These are phyloP conservation scores for Paradendryphiella salina DNA, from an alignment of 2,329 filamentous ascomycete genomes.

Conservation along the genomic window DNA sequence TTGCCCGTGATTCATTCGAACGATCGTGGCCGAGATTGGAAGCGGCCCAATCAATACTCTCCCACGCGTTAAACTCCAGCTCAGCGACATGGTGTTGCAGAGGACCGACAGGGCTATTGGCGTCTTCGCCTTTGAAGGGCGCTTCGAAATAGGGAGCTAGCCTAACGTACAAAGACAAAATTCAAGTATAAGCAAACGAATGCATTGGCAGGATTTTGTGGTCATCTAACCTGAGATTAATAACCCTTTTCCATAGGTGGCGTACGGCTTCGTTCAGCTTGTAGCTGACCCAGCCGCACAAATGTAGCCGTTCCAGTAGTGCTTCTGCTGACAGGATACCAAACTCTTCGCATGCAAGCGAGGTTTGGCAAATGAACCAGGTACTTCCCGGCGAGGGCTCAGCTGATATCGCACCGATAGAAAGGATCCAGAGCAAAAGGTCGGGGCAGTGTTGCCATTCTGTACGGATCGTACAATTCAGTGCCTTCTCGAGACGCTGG, in stretches of 20 bases:
- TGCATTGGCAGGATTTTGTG: conserved; percentile 30
- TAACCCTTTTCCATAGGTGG: conserved; percentile 37
- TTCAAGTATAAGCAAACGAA: conserved; percentile 42
- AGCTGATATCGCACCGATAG: conserved; percentile 43
- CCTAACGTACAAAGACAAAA: conserved; percentile 28
- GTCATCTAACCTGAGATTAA: conserved; percentile 44
- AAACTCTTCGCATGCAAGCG: conserved; percentile 41
- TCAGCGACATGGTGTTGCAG: conserved; percentile 37
- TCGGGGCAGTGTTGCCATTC: conserved; percentile 42
- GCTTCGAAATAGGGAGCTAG: conserved; percentile 33
- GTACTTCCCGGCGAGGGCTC: conserved; percentile 36
- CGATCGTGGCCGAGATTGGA: conserved; percentile 16
- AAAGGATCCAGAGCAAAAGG: conserved; percentile 45
- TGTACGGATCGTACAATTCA: conserved; percentile 38
- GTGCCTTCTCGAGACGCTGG: conserved; percentile 40
- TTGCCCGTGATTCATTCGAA: not conserved
- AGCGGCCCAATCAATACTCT: conserved; percentile 37
- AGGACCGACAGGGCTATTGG: conserved; percentile 32
- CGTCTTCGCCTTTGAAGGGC: conserved; percentile 21
- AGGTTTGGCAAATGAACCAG: conserved; percentile 43
- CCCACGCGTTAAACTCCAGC: conserved; percentile 38
- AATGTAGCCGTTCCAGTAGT: conserved; percentile 36
- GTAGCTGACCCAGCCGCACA: conserved; percentile 46
- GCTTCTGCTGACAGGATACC: conserved; percentile 30
- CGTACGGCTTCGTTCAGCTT: conserved; percentile 41